Conservation (phyloP, 805 yeast species). For the Alloascoidea africana region DNA sequence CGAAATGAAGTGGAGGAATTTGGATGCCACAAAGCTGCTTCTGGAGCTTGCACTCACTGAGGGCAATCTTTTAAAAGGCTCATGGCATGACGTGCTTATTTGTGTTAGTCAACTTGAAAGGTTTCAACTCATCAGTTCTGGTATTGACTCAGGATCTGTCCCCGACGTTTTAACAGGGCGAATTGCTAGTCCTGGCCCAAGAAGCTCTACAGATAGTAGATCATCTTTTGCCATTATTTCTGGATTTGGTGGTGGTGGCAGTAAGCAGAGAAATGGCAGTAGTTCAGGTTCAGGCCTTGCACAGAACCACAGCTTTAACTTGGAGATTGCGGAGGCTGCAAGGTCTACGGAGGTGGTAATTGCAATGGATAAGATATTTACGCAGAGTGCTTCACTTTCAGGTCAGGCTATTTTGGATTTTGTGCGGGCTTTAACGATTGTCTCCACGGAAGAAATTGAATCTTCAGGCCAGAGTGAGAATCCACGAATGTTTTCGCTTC, state of each 20-base stretch:
- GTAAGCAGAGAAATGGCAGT: conserved; percentile 3
- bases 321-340: conserved; percentile 18
- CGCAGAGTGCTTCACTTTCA: conserved; percentile 62
- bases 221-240: conserved; percentile 10
- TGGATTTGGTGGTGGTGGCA: conserved; percentile 6
- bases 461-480: conserved; percentile 68
- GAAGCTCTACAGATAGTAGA: conserved; percentile 9
- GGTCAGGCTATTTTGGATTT: conserved; percentile 82
- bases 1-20: conserved; percentile 65
- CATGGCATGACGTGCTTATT: conserved; percentile 77
- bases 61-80: conserved; percentile 54
- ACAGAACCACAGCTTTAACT: not conserved
- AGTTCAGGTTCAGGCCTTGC: conserved; percentile 3
- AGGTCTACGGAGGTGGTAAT: conserved; percentile 49
- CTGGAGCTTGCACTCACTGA: conserved; percentile 66
- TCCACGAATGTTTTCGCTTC: conserved; percentile 86
- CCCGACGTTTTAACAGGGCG: conserved; percentile 80
- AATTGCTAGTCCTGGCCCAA: conserved; percentile 26
- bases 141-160: conserved; percentile 66
- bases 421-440: conserved; percentile 74
- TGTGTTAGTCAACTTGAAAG: conserved; percentile 87
- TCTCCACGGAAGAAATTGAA: conserved; percentile 81
- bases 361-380: conserved; percentile 74
- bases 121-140: conserved; percentile 74
- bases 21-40: conserved; percentile 62